Evolutionary conservation across 768 basidiomycete genomes (phyloP), one percentile per base, ranked within the genome.

Genomic region (Suillus variegatus): DNA sequence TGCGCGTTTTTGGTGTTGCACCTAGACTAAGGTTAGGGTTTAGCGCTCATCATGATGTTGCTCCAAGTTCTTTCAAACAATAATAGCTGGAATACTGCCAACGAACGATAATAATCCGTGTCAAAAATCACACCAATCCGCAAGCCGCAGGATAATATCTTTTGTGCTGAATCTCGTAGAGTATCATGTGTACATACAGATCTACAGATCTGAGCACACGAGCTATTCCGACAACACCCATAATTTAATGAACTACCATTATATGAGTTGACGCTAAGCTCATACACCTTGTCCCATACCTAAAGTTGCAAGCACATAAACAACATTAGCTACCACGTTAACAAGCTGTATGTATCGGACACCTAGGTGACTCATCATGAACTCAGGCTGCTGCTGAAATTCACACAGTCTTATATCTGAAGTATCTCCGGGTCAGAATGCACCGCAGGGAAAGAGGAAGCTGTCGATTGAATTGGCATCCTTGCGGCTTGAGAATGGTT

Each of bases 301-400:
- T 49, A 94, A 77, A 46, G 82, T 83, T 13, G 88, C 82, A 65
- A 95, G 81, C 6, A 89, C 93, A 73, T 95, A 95, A 35, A 38
- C 36, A 35, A 38, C 36, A 85, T 96, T 94, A 28, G 93, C 94
- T 10, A 85, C 76, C 12, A 89, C 74, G 22, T 94, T 80, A 8
- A 93, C 68, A 18, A 88, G 69, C 83, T 88, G 36, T 38, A 38
- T 38, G 36, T 38, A 94, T 36, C 16, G 77, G 16, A 66, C 78
- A 83, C 4, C 88, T 90, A 20, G 90, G 46, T 5, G 66, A 65
- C 32, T 32, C 16, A 80, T 86, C 43, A 82, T 73, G 32, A 87
- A n/a, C n/a, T n/a, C n/a, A n/a, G n/a, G n/a, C n/a, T n/a, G 51
- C 75, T 92, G 71, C 88, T 89, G 66, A 84, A 92, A 73, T 92